These are phyloP conservation scores for Podospora australis DNA, from an alignment of 495 filamentous ascomycete genomes.

Conservation along the genomic window DNA sequence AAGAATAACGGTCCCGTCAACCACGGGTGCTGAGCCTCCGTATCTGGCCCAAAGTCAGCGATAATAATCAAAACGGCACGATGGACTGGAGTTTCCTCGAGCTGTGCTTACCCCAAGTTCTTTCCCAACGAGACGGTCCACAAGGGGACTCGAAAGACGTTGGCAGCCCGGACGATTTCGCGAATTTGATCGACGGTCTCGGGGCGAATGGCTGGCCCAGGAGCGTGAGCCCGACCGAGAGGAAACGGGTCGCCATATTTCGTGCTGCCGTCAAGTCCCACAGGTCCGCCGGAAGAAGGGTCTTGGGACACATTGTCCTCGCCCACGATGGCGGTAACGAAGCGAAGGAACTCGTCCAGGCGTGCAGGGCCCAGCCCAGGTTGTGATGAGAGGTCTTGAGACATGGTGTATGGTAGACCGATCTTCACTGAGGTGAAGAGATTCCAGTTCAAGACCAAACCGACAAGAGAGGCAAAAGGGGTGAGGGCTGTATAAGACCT, in stretches of 20 bases:
- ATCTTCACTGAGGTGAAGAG: too few species aligned
- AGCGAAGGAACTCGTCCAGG: background rate
- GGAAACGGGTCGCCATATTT: background rate
- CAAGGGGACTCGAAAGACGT: conserved; percentile 42
- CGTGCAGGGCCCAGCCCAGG: too few species aligned
- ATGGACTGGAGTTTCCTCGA: too few species aligned
- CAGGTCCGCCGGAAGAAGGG: background rate
- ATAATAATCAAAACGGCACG: too few species aligned
- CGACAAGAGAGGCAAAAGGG: too few species aligned
- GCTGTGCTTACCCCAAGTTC: conserved; percentile 45
- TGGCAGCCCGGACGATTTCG: conserved; percentile 35
- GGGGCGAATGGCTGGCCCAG: conserved; percentile 15
- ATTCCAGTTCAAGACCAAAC: too few species aligned
- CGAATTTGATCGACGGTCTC: conserved; percentile 41
- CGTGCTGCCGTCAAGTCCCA: background rate
- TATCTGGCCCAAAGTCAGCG: too few species aligned
- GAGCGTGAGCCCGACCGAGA: background rate
- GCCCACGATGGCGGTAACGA: background rate
- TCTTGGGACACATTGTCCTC: background rate
- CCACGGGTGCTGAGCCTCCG: conserved; percentile 49
- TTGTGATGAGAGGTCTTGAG: too few species aligned
- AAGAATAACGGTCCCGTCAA: conserved; percentile 45
- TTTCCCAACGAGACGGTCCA: conserved; percentile 47
- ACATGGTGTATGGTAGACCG: too few species aligned
- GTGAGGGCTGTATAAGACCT: too few species aligned